Percentiles rank a stretch among this genome's conserved stretches.
Evolutionary conservation across 495 filamentous ascomycete species (phyloP).

Genomic region (Cenococcum geophilum): DNA sequence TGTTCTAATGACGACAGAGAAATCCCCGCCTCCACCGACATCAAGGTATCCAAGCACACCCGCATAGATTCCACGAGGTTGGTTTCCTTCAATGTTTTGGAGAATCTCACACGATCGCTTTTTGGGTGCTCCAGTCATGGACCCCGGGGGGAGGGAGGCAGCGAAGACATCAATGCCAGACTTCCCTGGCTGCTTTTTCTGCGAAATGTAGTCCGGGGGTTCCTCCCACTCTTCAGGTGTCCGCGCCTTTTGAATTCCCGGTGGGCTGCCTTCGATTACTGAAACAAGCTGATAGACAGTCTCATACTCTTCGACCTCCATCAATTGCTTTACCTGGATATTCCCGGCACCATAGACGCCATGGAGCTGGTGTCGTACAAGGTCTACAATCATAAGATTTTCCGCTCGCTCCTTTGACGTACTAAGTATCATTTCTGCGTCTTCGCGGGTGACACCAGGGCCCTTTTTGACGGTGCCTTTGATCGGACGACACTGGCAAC

Average conservation of each 20-base stretch:
- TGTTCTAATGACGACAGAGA: conserved; percentile 78
- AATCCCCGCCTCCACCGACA: conserved; percentile 75
- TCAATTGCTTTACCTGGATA: conserved; percentile 60
- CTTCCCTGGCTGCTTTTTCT: conserved; percentile 15
- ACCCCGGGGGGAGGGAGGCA: conserved; percentile 73
- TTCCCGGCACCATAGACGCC: conserved; percentile 65
- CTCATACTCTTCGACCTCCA: conserved; percentile 82
- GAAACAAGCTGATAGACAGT: conserved; percentile 87
- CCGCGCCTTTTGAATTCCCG: conserved; percentile 25
- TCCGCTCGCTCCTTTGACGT: conserved; percentile 87
- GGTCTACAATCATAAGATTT: conserved; percentile 96
- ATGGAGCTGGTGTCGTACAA: conserved; percentile 87
- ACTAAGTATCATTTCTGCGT: conserved; percentile 63
- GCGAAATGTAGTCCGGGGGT: conserved; percentile 34
- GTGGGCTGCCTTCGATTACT: conserved; percentile 68
- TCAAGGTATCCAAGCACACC: conserved; percentile 86
- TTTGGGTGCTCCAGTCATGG: conserved; percentile 94
- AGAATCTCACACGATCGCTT: conserved; percentile 80
- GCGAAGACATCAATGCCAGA: conserved; percentile 70
- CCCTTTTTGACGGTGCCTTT: conserved; percentile 88
- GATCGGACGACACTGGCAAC: conserved; percentile 72
- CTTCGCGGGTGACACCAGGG: conserved; percentile 53
- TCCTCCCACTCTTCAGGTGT: conserved; percentile 37
- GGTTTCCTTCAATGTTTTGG: conserved; percentile 52
- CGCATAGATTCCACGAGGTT: conserved; percentile 69